Conservation (phyloP, 192 early-diverging fungal genomes). For the Rhizophagus clarus region DNA sequence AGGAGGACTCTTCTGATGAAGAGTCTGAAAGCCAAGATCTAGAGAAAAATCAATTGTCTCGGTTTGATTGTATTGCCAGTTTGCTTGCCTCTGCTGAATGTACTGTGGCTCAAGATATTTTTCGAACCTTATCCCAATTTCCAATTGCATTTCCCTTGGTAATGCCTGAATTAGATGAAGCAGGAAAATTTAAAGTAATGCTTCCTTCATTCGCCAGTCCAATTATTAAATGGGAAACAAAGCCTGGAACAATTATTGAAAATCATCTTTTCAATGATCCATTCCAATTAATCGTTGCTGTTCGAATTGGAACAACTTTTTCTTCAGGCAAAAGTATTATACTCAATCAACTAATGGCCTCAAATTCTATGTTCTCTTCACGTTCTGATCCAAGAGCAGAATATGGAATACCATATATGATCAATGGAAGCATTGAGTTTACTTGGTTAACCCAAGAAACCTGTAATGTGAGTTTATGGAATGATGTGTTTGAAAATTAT, state of each 20-base stretch:
- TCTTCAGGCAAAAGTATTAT: slow-evolving; percentile 23
- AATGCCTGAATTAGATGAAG: slow-evolving; percentile 21
- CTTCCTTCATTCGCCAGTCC: slow-evolving; percentile 19
- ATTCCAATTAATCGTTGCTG: slow-evolving; percentile 21
- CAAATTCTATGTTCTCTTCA: slow-evolving; percentile 28
- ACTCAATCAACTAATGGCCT: slow-evolving; percentile 29
- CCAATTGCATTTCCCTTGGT: slow-evolving; percentile 28
- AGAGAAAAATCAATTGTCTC: slow-evolving; percentile 9
- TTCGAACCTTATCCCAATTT: slow-evolving; percentile 30
- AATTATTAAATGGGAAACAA: slow-evolving; percentile 25
- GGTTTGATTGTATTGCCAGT: slow-evolving; percentile 26
- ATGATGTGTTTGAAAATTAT: slow-evolving; percentile 22
- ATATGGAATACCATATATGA: slow-evolving; percentile 16
- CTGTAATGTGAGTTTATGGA: slow-evolving; percentile 23
- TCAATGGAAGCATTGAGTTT: slow-evolving; percentile 31
- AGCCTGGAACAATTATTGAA: slow-evolving; percentile 28
- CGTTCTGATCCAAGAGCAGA: slow-evolving; percentile 24
- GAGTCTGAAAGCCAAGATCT: background rate
- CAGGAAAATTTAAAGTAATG: slow-evolving; percentile 23
- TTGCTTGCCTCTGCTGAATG: slow-evolving; percentile 20
- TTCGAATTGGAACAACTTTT: slow-evolving; percentile 25
- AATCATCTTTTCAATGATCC: slow-evolving; percentile 25
- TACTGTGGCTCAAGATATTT: slow-evolving; percentile 29
- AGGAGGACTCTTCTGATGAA: background rate
- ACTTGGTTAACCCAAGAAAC: slow-evolving; percentile 30